Conservation (phyloP, 2,329 filamentous ascomycete genomes). For the Phyllosticta citrichinensis region DNA sequence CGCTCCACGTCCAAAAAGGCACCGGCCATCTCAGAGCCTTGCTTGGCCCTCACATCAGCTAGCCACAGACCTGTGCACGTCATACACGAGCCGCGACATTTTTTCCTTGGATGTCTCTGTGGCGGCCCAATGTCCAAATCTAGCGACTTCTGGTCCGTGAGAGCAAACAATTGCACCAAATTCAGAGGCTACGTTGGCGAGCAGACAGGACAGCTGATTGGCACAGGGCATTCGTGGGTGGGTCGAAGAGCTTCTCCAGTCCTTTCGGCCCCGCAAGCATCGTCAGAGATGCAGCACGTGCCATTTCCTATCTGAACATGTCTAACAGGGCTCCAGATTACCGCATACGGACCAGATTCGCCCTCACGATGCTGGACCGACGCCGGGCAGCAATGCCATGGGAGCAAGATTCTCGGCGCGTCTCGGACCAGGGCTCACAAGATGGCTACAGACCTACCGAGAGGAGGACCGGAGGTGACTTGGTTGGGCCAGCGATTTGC, state of each 20-base stretch:
- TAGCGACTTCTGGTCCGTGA: not conserved
- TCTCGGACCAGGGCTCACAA: not conserved
- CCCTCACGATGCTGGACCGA: not conserved
- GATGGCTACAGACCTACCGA: not conserved
- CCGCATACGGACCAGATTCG: not conserved
- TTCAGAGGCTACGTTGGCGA: not conserved
- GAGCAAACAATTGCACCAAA: not conserved
- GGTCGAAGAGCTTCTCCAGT: not conserved
- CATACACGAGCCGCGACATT: not conserved
- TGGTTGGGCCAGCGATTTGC: not conserved
- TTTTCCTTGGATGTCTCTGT: too few relatives aligned
- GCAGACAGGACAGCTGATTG: not conserved
- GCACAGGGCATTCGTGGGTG: not conserved
- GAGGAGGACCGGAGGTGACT: not conserved
- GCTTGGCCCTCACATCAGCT: not conserved
- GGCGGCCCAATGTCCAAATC: not conserved
- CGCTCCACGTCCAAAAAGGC: not conserved
- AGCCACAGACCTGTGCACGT: not conserved
- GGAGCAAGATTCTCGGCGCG: not conserved
- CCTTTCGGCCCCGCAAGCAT: not conserved
- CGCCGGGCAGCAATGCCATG: not conserved
- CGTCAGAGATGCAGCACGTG: not conserved
- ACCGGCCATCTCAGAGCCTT: not conserved
- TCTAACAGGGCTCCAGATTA: not conserved
- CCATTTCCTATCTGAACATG: not conserved